Percentiles rank a stretch among this genome's conserved stretches.
phyloP scores from a whole-genome alignment of 768 basidiomycete genomes.

The Guyanaporus albipodus region DNA sequence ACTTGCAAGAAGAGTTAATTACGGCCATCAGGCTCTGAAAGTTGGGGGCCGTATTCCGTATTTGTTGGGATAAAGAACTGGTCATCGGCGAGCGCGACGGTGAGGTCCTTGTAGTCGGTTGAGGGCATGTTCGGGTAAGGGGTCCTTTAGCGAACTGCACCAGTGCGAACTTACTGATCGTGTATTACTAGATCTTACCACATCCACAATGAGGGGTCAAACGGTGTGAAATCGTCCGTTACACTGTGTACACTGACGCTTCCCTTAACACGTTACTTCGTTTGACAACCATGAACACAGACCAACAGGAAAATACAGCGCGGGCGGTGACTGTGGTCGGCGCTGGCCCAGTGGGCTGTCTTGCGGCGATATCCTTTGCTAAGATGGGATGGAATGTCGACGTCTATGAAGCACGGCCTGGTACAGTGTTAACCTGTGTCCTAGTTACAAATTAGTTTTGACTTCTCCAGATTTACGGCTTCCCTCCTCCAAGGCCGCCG shows the following conservation, averaged over 20 bases:
- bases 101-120: conserved; percentile 15
- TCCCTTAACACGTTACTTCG: background rate
- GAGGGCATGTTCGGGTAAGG: conserved; percentile 13
- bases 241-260: background rate
- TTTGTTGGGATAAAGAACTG: conserved; percentile 61
- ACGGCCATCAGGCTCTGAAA: conserved; percentile 38
- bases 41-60: conserved; percentile 42
- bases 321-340: conserved; percentile 70
- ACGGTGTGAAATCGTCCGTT: background rate
- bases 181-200: conserved; percentile 17
- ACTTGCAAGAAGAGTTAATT: conserved; percentile 1
- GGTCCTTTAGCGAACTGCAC: conserved; percentile 1
- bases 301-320: background rate
- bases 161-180: conserved; percentile 1
- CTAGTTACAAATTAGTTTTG: conserved; percentile 10
- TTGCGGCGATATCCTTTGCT: conserved; percentile 81
- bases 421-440: conserved; percentile 36
- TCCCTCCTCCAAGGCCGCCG: conserved; percentile 58
- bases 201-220: conserved; percentile 7
- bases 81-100: conserved; percentile 38
- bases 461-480: conserved; percentile 63
- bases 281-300: conserved; percentile 13
- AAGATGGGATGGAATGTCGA: conserved; percentile 83
- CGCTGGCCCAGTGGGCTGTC: conserved; percentile 93
- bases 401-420: conserved; percentile 75